Evolutionary conservation across 805 yeast species (phyloP), one percentile per base, ranked within the genome.

Genomic region (Metschnikowia dekortorum): DNA sequence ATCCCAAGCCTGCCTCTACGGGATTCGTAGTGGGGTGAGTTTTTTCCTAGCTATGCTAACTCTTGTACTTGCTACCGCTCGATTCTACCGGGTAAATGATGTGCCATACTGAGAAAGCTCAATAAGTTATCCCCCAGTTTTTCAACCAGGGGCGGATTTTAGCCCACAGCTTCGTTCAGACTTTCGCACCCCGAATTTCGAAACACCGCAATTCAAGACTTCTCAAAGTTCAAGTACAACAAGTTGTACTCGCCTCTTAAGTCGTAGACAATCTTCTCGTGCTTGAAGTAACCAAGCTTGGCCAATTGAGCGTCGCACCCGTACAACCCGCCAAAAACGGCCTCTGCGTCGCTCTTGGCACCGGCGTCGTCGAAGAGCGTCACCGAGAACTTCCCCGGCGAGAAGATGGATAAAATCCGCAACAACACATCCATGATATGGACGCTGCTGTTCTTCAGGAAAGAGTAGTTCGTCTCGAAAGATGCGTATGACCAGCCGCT

Each of bases 401-500:
- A 74, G 66, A 92, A 85, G 30, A 86, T 76, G 4, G 68, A 61
- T 56, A 90, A 72, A 2, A 90, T 85, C 37, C 78, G 79, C 39
- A 69, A 57, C 53, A 88, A 66, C 8, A 89, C 82, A n/a, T 76
- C 78, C 32, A 76, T 63, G 59, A 84, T 80, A 54, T 74, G 68
- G 36, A 73, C 71, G 59, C 57, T 40, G 29, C 46, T 36, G 41
- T 68, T 54, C 44, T 55, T 58, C 9, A 80, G 70, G 46, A 73
- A 73, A 7, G 86, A 84, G 38, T 83, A 88, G 66, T 89, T 92
- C 18, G 97, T 83, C 66, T 94, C 98, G 67, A 94, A 94, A 8
- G 96, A 87, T 4, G 98, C 98, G 68, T 92, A 92, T 5, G 97
- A 89, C 89, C 95, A 92, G 35, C 92, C 96, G 22, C 75, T 65